These are phyloP conservation scores for Pyrenopolyporus hunteri DNA, from an alignment of 495 filamentous ascomycete genomes.

Conservation along the genomic window DNA sequence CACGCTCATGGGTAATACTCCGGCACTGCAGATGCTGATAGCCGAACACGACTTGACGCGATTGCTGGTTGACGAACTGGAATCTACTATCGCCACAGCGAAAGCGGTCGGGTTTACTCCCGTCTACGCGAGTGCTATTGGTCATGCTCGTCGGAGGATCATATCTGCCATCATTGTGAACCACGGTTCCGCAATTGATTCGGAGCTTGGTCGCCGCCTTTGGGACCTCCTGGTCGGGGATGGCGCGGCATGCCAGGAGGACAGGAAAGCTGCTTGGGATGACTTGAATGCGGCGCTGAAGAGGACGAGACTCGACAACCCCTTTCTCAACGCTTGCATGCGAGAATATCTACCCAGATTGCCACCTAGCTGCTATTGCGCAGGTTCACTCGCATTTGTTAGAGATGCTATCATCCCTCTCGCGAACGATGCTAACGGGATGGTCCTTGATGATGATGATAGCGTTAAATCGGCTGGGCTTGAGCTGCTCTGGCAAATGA, in stretches of 20 bases:
- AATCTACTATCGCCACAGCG: conserved; percentile 45
- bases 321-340: conserved; percentile 71
- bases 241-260: conserved; percentile 58
- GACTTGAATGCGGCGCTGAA: conserved; percentile 62
- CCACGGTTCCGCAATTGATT: conserved; percentile 63
- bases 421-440: conserved; percentile 47
- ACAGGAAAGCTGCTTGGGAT: conserved; percentile 69
- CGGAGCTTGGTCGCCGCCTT: conserved; percentile 64
- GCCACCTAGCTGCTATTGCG: conserved; percentile 67
- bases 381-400: conserved; percentile 70
- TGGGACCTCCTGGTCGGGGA: conserved; percentile 73
- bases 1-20: conserved; percentile 50
- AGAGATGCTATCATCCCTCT: conserved; percentile 49
- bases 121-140: conserved; percentile 48
- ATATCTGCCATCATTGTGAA: conserved; percentile 62
- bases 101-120: conserved; percentile 44
- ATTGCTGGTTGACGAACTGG: conserved; percentile 58
- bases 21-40: conserved; percentile 47
- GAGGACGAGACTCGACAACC: conserved; percentile 55
- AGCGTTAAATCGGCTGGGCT: conserved; percentile 59
- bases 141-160: conserved; percentile 63
- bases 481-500: conserved; percentile 83
- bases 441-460: conserved; percentile 52
- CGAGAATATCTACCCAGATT: conserved; percentile 68
- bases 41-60: conserved; percentile 52